Base-by-base conservation (phyloP, 768 basidiomycete species). In the Clavaria fumosa region DNA sequence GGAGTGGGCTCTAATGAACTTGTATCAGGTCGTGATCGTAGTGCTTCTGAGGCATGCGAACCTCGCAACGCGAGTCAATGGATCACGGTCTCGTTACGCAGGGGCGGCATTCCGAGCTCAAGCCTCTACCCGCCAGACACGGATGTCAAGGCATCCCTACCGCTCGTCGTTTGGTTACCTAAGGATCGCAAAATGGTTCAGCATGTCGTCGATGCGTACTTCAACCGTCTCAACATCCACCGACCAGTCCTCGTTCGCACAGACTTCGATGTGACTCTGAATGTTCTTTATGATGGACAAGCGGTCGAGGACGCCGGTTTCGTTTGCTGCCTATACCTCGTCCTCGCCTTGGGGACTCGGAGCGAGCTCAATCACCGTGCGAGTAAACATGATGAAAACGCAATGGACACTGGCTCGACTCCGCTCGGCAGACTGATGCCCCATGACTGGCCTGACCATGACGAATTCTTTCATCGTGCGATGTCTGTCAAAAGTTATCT, bases 401-500 rank as follows among this genome's bases (percentile, higher is more conserved):
- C 35, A 11, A 31, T 40, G 11, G 23, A 17, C 35, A 21, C 42
- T 4, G 42, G 31, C 7, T 18, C 35, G 6, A 74, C 75, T 54
- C n/a, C n/a, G n/a, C n/a, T n/a, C n/a, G n/a, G n/a, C n/a, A 72
- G 70, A 41, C 63, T 79, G 23, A 69, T 85, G 63, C 71, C 73
- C 10, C 50, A 59, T 5, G 62, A 66, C 35, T 89, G 83, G 83
- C 85, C 84, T 7, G 71, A 72, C 27, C 78, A 83, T 42, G 80
- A 81, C 44, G 82, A 86, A 47, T 85, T 89, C 55, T 85, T 86
- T 53, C 76, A 82, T 43, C 67, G 78, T 22, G 82, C 83, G 1
- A 58, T 88, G 2, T 64, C 69, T 14, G 67, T 84, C 45, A 86
- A 89, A 52, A 80, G 83, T 6, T 81, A 89, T 44, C 60, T 89